These are phyloP conservation scores for Xylaria multiplex DNA, from an alignment of 2,329 filamentous ascomycete genomes.

Conservation along the genomic window DNA sequence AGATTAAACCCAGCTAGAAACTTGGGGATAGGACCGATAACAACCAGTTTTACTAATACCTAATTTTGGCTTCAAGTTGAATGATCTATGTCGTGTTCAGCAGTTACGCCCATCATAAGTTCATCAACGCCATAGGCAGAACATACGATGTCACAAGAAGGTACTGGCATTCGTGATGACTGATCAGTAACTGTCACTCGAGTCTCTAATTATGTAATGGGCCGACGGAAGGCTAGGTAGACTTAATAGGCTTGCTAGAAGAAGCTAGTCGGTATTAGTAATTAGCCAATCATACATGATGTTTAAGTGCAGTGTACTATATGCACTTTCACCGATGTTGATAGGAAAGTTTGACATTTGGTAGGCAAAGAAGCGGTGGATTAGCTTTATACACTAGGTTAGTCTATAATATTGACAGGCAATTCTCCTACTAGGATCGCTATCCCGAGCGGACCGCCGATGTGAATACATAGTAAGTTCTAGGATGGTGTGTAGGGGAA, in stretches of 20 bases:
- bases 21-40: slow-evolving; percentile 14
- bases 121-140: no score
- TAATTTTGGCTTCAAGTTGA: slow-evolving; percentile 1
- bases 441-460: not conserved
- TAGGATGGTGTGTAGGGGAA: not conserved
- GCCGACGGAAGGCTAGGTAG: not conserved
- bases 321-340: not conserved
- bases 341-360: not conserved
- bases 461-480: not conserved
- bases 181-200: no score
- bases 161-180: no score
- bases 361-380: slow-evolving; percentile 13
- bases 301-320: no score
- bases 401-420: not conserved
- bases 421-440: not conserved
- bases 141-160: no score
- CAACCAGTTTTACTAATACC: not conserved
- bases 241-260: not conserved
- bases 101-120: no score
- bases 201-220: no score
- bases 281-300: not conserved
- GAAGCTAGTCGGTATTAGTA: not conserved
- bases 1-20: not conserved
- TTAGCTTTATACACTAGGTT: not conserved
- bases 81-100: no score